Evolutionary conservation across 163 green algal species (phyloP), one percentile per base, ranked within the genome.

Genomic region (Chlorella variabilis): DNA sequence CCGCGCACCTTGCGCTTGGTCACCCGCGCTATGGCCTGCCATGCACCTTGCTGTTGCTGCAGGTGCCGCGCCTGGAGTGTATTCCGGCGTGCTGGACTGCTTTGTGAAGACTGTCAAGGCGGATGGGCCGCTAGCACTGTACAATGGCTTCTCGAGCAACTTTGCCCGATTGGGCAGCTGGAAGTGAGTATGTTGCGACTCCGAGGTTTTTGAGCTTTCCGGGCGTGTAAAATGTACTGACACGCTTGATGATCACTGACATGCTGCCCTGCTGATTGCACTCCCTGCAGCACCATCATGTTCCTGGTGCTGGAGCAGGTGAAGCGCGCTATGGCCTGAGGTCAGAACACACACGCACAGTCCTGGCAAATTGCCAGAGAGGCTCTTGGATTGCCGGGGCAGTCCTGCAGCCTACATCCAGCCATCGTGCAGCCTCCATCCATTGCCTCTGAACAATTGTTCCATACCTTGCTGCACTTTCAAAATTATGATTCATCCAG

Each of bases 251-350:
- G n/a, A n/a, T n/a, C n/a, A n/a, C n/a, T n/a, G n/a, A n/a, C n/a
- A n/a, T 54, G 15, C 15, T 54, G 45, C 11, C 15, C 45, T 54
- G 45, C 45, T 54, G 15, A 54, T 54, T 54, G n/a, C n/a, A n/a
- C n/a, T n/a, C n/a, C 92, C 38, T 98, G 95, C 38, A 80, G 39
- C 51, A 78, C 58, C 36, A 45, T 91, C 77, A 98, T 99, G 96
- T 99, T 99, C 88, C 83, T 99, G 29, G 96, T 93, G 15, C 89
- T 98, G 29, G 96, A 99, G 87, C 94, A 98, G 89, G 91, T 93
- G 71, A 83, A 77, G 67, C 49, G 48, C 5, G 59, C 49, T 3
- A 51, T 70, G 25, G 69, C 69, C 1, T n/a, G n/a, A n/a, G n/a
- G 25, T 21, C 65, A 51, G 25, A 23, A 38, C 23, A 6, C 59